Conservation (phyloP, 208 protist genomes). For the Naegleria lovaniensis region DNA sequence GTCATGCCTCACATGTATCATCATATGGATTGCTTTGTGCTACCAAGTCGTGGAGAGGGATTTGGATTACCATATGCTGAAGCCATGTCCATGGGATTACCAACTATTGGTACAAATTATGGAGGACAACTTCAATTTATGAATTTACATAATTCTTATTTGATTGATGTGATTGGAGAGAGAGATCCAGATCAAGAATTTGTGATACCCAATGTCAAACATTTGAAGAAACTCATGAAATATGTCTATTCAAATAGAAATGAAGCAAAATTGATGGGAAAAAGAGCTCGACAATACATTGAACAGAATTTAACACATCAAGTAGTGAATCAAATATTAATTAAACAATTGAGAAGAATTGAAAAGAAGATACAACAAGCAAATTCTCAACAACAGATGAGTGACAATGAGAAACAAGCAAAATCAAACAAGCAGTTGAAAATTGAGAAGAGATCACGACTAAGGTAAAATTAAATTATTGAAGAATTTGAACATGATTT, state of each 20-base stretch:
- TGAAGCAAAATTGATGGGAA: background rate
- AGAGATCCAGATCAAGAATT: background rate
- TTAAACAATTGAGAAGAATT: background rate
- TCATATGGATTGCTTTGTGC: constrained; percentile 65
- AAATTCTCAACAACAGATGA: too few relatives aligned
- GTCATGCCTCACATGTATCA: constrained; percentile 60
- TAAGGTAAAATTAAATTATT: too few relatives aligned
- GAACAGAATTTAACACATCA: background rate
- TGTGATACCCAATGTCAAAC: background rate
- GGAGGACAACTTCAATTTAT: constrained; percentile 51
- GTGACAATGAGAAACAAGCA: too few relatives aligned
- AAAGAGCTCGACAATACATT: background rate
- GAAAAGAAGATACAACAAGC: background rate
- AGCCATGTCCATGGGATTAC: constrained; percentile 55
- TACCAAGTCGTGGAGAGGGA: constrained; percentile 69
- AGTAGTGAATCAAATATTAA: background rate
- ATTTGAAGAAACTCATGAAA: constrained; percentile 1
- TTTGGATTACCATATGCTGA: constrained; percentile 60
- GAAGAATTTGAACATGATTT: too few relatives aligned
- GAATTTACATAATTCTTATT: constrained; percentile 26
- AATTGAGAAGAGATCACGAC: too few relatives aligned
- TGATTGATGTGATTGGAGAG: background rate
- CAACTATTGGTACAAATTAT: constrained; percentile 53
- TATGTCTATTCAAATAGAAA: background rate
- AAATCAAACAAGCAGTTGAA: too few relatives aligned